Percentiles rank a stretch among this genome's conserved stretches.
phyloP scores from a whole-genome alignment of 768 basidiomycete genomes.

The Tubosaeta sp. region DNA sequence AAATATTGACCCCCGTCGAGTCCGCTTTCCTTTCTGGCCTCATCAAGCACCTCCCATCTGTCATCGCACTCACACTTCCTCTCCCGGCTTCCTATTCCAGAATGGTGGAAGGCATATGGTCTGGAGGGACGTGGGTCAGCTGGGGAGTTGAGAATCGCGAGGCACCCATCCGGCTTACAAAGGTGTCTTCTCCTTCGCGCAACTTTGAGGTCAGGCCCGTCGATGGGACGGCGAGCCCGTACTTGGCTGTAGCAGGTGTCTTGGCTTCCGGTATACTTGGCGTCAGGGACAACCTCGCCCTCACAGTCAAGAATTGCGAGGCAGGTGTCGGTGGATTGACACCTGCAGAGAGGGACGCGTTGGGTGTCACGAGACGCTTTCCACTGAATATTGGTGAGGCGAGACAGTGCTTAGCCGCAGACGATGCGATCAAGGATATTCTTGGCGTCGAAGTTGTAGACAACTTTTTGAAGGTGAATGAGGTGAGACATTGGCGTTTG shows the following conservation, averaged over 20 bases:
- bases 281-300: slow-evolving; percentile 35
- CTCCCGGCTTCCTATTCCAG: slow-evolving; percentile 59
- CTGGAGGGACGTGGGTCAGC: slow-evolving; percentile 63
- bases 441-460: slow-evolving; percentile 47
- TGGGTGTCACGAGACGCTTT: slow-evolving; percentile 51
- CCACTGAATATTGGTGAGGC: slow-evolving; percentile 49
- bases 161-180: slow-evolving; percentile 53
- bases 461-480: slow-evolving; percentile 46
- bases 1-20: slow-evolving; percentile 42
- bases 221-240: slow-evolving; percentile 61
- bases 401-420: slow-evolving; percentile 35
- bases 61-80: slow-evolving; percentile 57
- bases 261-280: slow-evolving; percentile 53
- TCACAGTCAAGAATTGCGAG: slow-evolving; percentile 38
- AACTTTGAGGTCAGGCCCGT: slow-evolving; percentile 61
- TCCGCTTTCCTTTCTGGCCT: slow-evolving; percentile 60
- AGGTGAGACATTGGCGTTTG: slow-evolving; percentile 32
- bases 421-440: slow-evolving; percentile 33
- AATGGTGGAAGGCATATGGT: slow-evolving; percentile 62
- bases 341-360: slow-evolving; percentile 37
- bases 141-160: slow-evolving; percentile 74
- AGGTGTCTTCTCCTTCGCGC: slow-evolving; percentile 43
- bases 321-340: slow-evolving; percentile 42
- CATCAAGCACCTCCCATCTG: slow-evolving; percentile 51
- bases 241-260: slow-evolving; percentile 57